A percentile compares a stretch with the other conserved stretches of the same genome.
phyloP scores from a whole-genome alignment of 2,329 filamentous ascomycete genomes.

The Colletotrichum filicis region DNA sequence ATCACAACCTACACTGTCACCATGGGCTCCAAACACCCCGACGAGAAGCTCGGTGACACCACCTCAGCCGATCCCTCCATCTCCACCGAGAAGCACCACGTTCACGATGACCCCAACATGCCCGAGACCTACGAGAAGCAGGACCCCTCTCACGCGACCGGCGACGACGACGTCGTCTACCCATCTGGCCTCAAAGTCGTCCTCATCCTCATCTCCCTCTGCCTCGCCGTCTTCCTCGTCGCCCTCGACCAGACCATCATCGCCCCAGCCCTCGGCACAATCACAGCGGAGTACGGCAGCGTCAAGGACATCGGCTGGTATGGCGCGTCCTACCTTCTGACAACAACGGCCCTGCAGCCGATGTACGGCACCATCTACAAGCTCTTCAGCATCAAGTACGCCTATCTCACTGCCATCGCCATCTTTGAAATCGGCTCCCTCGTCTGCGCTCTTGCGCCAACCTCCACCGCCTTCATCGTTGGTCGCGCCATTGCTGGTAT shows the following conservation, averaged over 20 bases:
- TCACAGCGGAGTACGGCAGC: slow-evolving; percentile 56
- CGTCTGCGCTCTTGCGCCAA: slow-evolving; percentile 56
- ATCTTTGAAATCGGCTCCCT: slow-evolving; percentile 58
- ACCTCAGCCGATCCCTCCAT: slow-evolving; percentile 23
- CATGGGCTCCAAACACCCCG: slow-evolving; percentile 16
- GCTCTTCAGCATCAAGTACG: slow-evolving; percentile 59
- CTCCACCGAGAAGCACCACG: slow-evolving; percentile 12
- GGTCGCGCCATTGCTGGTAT: slow-evolving; percentile 63
- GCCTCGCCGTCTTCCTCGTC: slow-evolving; percentile 59
- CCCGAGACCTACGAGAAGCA: neutral
- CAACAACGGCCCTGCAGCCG: slow-evolving; percentile 60
- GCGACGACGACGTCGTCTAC: slow-evolving; percentile 44
- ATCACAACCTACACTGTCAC: neutral
- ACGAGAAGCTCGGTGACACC: slow-evolving; percentile 4
- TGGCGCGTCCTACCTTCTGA: slow-evolving; percentile 60
- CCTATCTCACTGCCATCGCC: slow-evolving; percentile 55
- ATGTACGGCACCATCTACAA: slow-evolving; percentile 62
- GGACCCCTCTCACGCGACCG: neutral
- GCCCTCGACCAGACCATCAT: slow-evolving; percentile 63
- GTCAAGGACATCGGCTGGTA: slow-evolving; percentile 65
- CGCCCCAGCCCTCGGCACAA: slow-evolving; percentile 63
- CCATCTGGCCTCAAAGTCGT: slow-evolving; percentile 51
- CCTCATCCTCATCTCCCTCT: slow-evolving; percentile 56
- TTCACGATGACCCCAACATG: neutral
- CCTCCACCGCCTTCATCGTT: slow-evolving; percentile 60